Evolutionary conservation across 306 rosid genomes (phyloP).

Genomic region (Luffa acutangula): DNA sequence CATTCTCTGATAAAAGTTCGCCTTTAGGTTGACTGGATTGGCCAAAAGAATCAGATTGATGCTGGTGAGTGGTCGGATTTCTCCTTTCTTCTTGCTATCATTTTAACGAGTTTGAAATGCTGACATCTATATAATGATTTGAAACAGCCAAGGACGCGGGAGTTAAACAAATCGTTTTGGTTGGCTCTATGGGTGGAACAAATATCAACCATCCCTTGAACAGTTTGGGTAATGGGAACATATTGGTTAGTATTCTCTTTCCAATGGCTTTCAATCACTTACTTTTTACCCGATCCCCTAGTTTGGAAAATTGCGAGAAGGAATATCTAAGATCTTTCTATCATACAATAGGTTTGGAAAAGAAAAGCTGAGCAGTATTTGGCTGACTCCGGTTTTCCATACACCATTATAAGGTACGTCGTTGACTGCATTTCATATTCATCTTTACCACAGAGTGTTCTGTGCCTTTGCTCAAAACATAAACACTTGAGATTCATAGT

Average conservation of each 20-base stretch:
- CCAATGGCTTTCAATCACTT: not conserved
- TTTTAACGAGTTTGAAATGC: not conserved
- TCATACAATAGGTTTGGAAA: conserved; percentile 67
- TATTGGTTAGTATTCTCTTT: conserved; percentile 55
- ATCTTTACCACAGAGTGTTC: not conserved
- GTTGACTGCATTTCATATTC: not conserved
- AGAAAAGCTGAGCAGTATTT: conserved; percentile 94
- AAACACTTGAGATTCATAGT: not conserved
- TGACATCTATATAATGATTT: conserved; percentile 5
- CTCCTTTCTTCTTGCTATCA: conserved; percentile 1
- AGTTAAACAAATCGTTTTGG: conserved; percentile 86
- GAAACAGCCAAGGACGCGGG: conserved; percentile 86
- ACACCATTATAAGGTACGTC: conserved; percentile 76
- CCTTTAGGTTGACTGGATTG: conserved; percentile 91
- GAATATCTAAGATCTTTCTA: not conserved
- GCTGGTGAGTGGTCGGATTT: conserved; percentile 38
- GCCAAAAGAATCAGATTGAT: conserved; percentile 92
- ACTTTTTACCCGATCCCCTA: not conserved
- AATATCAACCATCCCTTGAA: conserved; percentile 67
- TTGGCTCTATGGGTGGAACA: conserved; percentile 97
- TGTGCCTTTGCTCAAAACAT: not conserved
- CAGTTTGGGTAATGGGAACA: conserved; percentile 79
- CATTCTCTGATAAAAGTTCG: conserved; percentile 12
- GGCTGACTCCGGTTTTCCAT: conserved; percentile 80
- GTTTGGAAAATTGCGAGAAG: not conserved